phyloP scores from a whole-genome alignment of 129 eudicot genomes.

The Erigeron canadensis region DNA sequence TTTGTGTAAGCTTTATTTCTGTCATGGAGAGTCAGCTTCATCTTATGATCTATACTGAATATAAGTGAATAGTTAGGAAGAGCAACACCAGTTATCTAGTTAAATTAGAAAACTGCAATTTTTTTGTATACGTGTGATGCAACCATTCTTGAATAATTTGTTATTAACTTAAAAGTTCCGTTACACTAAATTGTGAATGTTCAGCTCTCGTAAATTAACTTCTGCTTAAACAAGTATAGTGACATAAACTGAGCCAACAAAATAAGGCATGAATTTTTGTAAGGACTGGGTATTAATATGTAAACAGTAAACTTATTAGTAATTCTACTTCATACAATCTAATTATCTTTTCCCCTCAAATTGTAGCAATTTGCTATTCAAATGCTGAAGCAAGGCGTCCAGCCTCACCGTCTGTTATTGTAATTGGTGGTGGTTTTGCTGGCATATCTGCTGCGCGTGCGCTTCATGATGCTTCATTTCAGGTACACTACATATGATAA shows the following conservation, averaged over 20 bases:
- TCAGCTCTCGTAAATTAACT: neutral
- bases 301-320: conserved; percentile 5
- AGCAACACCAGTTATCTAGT: conserved; percentile 9
- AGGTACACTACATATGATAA: conserved; percentile 44
- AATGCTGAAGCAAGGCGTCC: conserved; percentile 43
- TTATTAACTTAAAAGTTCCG: neutral
- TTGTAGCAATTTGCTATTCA: conserved; percentile 59
- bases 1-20: neutral
- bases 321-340: conserved; percentile 14
- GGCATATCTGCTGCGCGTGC: conserved; percentile 97
- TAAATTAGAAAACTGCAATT: conserved; percentile 12
- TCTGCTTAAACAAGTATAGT: neutral
- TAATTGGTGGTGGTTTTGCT: conserved; percentile 88
- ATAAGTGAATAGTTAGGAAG: neutral
- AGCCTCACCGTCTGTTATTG: conserved; percentile 83
- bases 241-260: conserved; percentile 9
- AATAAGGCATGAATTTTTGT: conserved; percentile 1
- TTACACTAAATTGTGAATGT: neutral
- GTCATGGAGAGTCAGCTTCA: neutral
- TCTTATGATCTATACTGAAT: conserved; percentile 4
- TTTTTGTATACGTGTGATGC: neutral
- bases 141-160: neutral
- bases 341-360: conserved; percentile 6
- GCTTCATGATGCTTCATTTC: conserved; percentile 92
- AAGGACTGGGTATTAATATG: neutral